phyloP scores from a whole-genome alignment of 176 grass and related monocot genomes.

The Oryza longistaminata region DNA sequence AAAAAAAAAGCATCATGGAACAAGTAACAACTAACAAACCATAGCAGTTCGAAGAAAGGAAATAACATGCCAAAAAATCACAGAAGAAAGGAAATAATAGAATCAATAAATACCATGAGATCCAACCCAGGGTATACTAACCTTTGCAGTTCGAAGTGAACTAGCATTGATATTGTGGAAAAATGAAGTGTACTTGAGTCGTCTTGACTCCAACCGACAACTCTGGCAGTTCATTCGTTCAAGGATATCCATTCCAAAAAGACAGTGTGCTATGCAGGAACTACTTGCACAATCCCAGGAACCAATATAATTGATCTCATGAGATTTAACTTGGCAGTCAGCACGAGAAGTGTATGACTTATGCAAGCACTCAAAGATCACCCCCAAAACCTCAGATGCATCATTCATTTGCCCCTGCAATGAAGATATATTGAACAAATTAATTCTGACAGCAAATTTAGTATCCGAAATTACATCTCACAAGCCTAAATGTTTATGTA shows the following conservation, averaged over 20 bases:
- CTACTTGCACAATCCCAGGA: constrained; percentile 88
- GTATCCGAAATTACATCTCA: background rate
- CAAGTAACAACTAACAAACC: constrained; percentile 4
- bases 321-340: constrained; percentile 53
- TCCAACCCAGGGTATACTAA: constrained; percentile 35
- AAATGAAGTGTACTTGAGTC: constrained; percentile 91
- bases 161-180: constrained; percentile 98
- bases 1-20: constrained; percentile 8
- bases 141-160: constrained; percentile 83
- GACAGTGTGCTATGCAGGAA: constrained; percentile 76
- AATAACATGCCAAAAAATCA: background rate
- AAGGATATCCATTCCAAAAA: constrained; percentile 94
- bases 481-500: background rate
- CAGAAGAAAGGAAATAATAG: constrained; percentile 21
- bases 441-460: background rate
- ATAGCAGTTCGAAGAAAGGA: too few relatives aligned
- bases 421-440: constrained; percentile 18
- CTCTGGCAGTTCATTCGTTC: constrained; percentile 87
- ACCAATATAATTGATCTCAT: constrained; percentile 55
- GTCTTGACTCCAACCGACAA: constrained; percentile 73
- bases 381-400: constrained; percentile 93
- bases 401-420: constrained; percentile 98
- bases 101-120: constrained; percentile 32
- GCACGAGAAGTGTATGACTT: constrained; percentile 62
- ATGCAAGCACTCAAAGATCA: constrained; percentile 93